Percentiles rank a stretch among this genome's conserved stretches.
Conservation (phyloP, 83 land plant species). For the Picea engelmannii region DNA sequence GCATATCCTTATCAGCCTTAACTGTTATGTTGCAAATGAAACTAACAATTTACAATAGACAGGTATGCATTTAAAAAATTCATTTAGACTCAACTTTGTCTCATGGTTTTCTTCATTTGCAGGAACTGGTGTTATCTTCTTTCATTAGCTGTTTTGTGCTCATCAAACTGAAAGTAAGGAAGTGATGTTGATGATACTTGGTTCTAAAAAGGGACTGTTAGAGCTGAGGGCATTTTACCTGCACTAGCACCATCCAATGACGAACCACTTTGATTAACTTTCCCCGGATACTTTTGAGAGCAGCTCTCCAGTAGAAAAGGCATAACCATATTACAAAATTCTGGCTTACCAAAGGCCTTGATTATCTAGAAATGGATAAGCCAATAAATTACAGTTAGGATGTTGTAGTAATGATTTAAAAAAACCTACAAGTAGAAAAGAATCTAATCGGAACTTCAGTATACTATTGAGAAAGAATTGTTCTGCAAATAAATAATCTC, state of each 20-base stretch:
- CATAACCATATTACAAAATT: slow-evolving; percentile 38
- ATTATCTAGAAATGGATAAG: slow-evolving; percentile 37
- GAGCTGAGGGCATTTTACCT: slow-evolving; percentile 26
- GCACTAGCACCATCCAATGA: slow-evolving; percentile 14
- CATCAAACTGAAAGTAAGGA: background rate
- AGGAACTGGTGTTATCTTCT: background rate
- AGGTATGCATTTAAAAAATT: background rate
- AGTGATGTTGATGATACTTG: background rate
- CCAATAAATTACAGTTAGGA: background rate
- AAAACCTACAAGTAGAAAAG: background rate
- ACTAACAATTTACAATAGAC: background rate
- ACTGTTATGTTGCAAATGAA: background rate
- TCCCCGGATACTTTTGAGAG: slow-evolving; percentile 21
- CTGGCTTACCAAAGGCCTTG: slow-evolving; percentile 44
- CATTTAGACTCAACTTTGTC: background rate
- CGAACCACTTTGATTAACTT: slow-evolving; percentile 19
- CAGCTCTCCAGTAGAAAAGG: slow-evolving; percentile 48
- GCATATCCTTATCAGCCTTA: background rate
- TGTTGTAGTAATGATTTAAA: background rate
- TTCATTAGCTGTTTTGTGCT: background rate
- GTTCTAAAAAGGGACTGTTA: background rate
- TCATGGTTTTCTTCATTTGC: background rate
- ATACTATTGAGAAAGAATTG: background rate
- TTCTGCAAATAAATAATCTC: background rate
- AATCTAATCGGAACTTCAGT: background rate